A percentile compares a stretch with the other conserved stretches of the same genome.
phyloP scores from a whole-genome alignment of 1,284 basidiomycete genomes.

The Microbotryum silenes-acaulis region DNA sequence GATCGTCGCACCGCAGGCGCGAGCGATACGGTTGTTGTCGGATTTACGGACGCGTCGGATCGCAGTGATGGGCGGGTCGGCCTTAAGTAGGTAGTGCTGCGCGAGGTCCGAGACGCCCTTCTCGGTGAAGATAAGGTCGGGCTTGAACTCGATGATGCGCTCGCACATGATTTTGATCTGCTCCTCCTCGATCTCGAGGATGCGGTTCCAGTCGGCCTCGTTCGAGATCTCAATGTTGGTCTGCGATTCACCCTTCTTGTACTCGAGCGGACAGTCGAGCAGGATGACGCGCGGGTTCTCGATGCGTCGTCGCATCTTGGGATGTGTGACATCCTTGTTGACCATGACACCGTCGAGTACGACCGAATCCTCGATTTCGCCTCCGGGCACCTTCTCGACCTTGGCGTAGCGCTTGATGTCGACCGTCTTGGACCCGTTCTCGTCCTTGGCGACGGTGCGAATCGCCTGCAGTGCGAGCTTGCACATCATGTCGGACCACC shows the following conservation, averaged over 20 bases:
- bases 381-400: constrained; percentile 94
- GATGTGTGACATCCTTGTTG: constrained; percentile 99
- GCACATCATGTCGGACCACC: constrained; percentile 98
- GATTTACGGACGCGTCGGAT: constrained; percentile 93
- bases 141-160: constrained; percentile 85
- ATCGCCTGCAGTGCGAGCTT: constrained; percentile 86
- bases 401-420: constrained; percentile 97
- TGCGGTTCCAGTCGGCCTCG: constrained; percentile 86
- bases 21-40: constrained; percentile 96
- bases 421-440: constrained; percentile 66
- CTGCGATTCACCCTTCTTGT: constrained; percentile 98
- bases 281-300: constrained; percentile 81
- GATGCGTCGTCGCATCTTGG: constrained; percentile 89
- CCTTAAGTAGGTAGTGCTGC: constrained; percentile 83
- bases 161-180: constrained; percentile 86
- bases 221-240: constrained; percentile 98
- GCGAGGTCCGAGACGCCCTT: constrained; percentile 96
- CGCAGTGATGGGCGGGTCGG: constrained; percentile 66
- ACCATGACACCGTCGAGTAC: constrained; percentile 91
- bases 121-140: constrained; percentile 91
- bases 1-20: constrained; percentile 91
- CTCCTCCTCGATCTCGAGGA: constrained; percentile 94
- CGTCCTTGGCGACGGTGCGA: constrained; percentile 54
- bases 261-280: constrained; percentile 93
- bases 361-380: constrained; percentile 86